Evolutionary conservation across 2,329 filamentous ascomycete species (phyloP), one percentile per base, ranked within the genome.

Genomic region (Xylariaceae sp.): DNA sequence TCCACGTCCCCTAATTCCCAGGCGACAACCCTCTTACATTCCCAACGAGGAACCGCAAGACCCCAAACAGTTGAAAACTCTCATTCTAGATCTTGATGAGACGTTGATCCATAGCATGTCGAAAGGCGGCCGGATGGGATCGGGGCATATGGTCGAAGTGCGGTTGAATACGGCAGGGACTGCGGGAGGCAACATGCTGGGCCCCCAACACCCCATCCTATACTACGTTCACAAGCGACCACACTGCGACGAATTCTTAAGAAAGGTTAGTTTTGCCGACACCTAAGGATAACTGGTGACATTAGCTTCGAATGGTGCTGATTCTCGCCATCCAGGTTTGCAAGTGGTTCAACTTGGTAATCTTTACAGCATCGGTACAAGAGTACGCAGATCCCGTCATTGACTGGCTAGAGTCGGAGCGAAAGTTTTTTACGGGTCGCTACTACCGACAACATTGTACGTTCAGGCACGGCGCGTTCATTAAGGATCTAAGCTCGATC

Each of bases 191-290:
- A 83, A 85, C 21, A 77, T 75, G 19, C 71, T 88, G 21, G 88
- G 87, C 6, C 88, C 90, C 33, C 92, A 95, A 62, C 91, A 98
- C 63, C 93, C 93, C 1, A 97, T 98, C 55, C 71, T 98, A 50
- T 98, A 98, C 72, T 98, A 96, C 73, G 93, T 98, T 41, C 93
- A 98, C 71, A 97, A 98, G 70, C 85, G 93, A 53, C 93, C 93
- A 27, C 86, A 93, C 64, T 98, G 93, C 66, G 93, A 98, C 67
- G 92, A 97, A 57, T 98, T 98, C 63, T 69, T 98, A 61, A 85
- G 91, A 60, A 88, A 86, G 71, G 83, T 86, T 68, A 69, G 72
- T 56, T n/a, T n/a, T n/a, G n/a, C n/a, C n/a, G n/a, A n/a, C n/a
- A n/a, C n/a, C n/a, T n/a, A n/a, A n/a, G n/a, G n/a, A n/a, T n/a